These are phyloP conservation scores for Panaeolus cyanescens DNA, from an alignment of 768 basidiomycete species.

Conservation along the genomic window DNA sequence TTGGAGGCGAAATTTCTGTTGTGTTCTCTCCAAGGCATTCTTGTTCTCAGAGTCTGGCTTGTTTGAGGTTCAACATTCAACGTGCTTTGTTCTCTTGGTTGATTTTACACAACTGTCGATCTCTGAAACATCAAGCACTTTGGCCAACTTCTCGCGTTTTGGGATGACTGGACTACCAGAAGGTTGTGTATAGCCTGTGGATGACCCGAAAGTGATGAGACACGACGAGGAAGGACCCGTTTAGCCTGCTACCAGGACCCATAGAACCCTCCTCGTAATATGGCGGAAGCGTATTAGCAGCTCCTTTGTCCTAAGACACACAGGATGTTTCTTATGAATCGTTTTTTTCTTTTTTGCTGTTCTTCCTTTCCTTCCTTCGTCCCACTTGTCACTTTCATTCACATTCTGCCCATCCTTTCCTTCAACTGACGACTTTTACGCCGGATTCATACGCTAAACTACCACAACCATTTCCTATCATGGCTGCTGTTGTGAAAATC, in stretches of 20 bases:
- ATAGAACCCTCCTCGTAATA: neutral
- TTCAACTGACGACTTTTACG: neutral
- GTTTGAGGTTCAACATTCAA: too few species aligned
- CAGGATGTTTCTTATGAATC: neutral
- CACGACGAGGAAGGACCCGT: neutral
- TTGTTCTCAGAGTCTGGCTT: too few species aligned
- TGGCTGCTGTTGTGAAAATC: conserved; percentile 33
- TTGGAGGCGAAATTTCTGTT: too few species aligned
- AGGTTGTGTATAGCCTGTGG: too few species aligned
- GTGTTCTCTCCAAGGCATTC: too few species aligned
- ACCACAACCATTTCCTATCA: conserved; percentile 5
- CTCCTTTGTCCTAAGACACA: neutral
- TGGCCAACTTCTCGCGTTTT: neutral
- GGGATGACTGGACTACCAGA: neutral
- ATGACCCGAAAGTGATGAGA: neutral
- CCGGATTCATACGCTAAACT: neutral
- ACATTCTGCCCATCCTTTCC: neutral
- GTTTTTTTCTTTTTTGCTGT: neutral
- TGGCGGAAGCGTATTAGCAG: neutral
- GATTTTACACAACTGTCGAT: too few species aligned
- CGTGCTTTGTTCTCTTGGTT: too few species aligned
- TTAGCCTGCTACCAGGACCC: neutral
- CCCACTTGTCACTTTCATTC: neutral
- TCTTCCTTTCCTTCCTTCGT: neutral
- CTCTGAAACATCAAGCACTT: neutral